Base-by-base conservation (phyloP, 106 monocot genomes). In the Phalaenopsis equestris region DNA sequence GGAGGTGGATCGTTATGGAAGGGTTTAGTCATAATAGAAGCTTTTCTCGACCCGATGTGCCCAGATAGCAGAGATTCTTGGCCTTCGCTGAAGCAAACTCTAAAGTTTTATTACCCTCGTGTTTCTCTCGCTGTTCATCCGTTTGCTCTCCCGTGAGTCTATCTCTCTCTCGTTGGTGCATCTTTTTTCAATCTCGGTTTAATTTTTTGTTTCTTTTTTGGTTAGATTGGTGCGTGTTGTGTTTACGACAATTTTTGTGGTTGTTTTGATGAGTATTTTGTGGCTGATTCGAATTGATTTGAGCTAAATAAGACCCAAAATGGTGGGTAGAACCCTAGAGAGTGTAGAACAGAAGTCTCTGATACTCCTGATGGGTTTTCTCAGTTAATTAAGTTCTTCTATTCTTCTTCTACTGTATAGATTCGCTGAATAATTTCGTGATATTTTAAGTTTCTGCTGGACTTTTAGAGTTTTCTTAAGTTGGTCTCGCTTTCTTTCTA, bases 1-100 rank as follows among this genome's bases (percentile, higher is more conserved):
- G 56, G 81, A 37, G 78, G 78, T 9, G 78, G 46, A 10, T 56
- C 56, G 1, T 1, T 68, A 0, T 78, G 70, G 81, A 80, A 84
- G 47, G 87, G 89, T 21, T 90, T 88, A 15, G 81, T 96, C 74
- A 19, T 93, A 9, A 83, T 96, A 24, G 93, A 96, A 61, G 96
- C 96, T 75, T 96, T 96, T 90, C 73, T 93, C 52, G 96, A 96
- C 56, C 96, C 96, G 30, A 77, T 96, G 43, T 96, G 96, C 81
- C 87, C 93, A 5, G 93, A 96, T 75, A 96, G 93, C 84, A 85
- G 91, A 55, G 96, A 93, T 84, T 73, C 96, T 9, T 96, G 96
- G 96, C 84, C 82, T 6, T 84, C 89, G 19, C 87, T 96, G 41
- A 90, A 91, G 82, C 67, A 70, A 77, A 85, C 80, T 0, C 21